These are phyloP conservation scores for Akanthomyces uredinophilus DNA, from an alignment of 2,329 filamentous ascomycete species.

Conservation along the genomic window DNA sequence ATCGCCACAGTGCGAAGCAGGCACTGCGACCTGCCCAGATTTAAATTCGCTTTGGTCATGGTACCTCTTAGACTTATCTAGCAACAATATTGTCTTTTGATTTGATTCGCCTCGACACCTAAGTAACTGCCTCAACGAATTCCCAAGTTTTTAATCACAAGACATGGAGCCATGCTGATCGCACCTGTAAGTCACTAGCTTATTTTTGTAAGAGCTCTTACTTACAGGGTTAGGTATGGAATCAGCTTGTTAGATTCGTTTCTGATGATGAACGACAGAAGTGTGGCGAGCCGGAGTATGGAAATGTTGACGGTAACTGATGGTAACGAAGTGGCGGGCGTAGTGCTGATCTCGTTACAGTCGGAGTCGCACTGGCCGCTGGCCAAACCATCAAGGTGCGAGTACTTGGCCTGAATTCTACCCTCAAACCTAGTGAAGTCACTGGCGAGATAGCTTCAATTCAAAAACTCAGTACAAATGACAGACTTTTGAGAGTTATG, in stretches of 20 bases:
- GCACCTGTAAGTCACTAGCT: neutral
- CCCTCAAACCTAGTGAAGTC: constrained; percentile 24
- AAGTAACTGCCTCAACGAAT: neutral
- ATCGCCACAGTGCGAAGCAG: neutral
- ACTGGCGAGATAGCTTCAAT: constrained; percentile 26
- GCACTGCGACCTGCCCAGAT: neutral
- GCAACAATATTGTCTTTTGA: neutral
- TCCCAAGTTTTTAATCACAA: neutral
- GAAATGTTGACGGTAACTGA: constrained; percentile 19
- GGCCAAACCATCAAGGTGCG: constrained; percentile 17
- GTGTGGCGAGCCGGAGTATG: constrained; percentile 23
- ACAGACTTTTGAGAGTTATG: neutral
- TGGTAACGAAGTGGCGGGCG: neutral
- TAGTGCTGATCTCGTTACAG: constrained; percentile 8
- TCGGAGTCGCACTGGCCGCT: constrained; percentile 21
- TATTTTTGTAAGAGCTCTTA: neutral
- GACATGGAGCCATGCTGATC: neutral
- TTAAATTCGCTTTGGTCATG: neutral
- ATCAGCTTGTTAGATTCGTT: constrained; percentile 22
- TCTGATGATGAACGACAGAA: constrained; percentile 22
- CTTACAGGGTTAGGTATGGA: constrained; percentile 17
- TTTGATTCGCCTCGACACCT: too few species aligned
- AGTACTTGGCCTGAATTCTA: constrained; percentile 19
- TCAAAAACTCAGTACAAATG: constrained; percentile 14
- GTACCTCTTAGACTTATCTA: neutral